Percentiles rank a stretch among this genome's conserved stretches.
Evolutionary conservation across 805 yeast genomes (phyloP).

Genomic region (Candida ulmi): DNA sequence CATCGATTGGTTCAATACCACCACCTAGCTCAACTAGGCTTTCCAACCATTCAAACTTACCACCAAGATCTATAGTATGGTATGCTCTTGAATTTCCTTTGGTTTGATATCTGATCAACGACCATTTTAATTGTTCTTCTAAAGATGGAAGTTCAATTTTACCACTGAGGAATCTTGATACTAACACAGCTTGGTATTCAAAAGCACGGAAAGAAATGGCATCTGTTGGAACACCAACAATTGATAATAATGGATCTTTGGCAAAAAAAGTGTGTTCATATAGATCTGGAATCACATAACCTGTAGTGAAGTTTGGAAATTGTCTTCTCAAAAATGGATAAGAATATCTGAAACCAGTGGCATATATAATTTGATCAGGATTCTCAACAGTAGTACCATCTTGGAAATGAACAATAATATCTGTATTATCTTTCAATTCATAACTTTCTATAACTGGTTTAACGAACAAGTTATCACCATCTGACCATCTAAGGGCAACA

Average conservation of each 20-base stretch:
- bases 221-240: constrained; percentile 32
- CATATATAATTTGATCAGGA: constrained; percentile 52
- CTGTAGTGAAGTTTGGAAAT: constrained; percentile 22
- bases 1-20: constrained; percentile 10
- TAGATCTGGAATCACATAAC: constrained; percentile 22
- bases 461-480: constrained; percentile 26
- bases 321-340: constrained; percentile 44
- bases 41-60: constrained; percentile 23
- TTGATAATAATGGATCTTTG: constrained; percentile 27
- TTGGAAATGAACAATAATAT: constrained; percentile 28
- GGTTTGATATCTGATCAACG: constrained; percentile 16
- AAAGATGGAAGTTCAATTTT: constrained; percentile 25
- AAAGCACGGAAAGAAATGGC: constrained; percentile 35
- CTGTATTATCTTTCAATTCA: constrained; percentile 25
- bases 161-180: constrained; percentile 27
- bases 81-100: constrained; percentile 24
- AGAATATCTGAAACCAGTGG: constrained; percentile 62
- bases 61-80: constrained; percentile 30
- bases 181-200: constrained; percentile 35
- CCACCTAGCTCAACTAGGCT: constrained; percentile 25
- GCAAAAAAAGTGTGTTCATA: constrained; percentile 28
- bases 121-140: constrained; percentile 28
- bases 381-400: constrained; percentile 37
- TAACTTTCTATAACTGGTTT: constrained; percentile 32
- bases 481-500: constrained; percentile 2